These are phyloP conservation scores for Neofusicoccum cordaticola DNA, from an alignment of 2,329 filamentous ascomycete genomes.

Conservation along the genomic window DNA sequence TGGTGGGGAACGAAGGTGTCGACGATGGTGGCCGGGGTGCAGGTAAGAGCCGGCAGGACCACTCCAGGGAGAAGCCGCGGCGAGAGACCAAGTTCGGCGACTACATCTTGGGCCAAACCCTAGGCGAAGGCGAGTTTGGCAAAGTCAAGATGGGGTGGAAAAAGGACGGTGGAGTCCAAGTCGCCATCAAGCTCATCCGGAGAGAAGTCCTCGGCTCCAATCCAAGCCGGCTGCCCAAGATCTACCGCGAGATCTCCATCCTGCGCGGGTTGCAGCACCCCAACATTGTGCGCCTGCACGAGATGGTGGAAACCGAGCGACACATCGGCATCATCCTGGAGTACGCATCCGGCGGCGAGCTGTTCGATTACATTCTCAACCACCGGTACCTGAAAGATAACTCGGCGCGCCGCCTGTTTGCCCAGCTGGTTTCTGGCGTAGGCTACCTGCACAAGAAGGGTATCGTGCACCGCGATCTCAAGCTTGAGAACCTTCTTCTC, in stretches of 20 bases:
- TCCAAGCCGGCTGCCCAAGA: conserved; percentile 86
- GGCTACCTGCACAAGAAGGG: conserved; percentile 98
- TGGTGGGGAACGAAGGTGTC: conserved; percentile 51
- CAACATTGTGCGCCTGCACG: conserved; percentile 94
- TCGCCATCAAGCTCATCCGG: conserved; percentile 96
- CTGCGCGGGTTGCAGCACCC: conserved; percentile 84
- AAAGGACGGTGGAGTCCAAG: conserved; percentile 84
- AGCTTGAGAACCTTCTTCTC: conserved; percentile 90
- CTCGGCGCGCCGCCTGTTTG: conserved; percentile 84
- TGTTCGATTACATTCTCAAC: conserved; percentile 97
- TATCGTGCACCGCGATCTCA: conserved; percentile 95
- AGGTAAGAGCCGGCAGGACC: conserved; percentile 56
- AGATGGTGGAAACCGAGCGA: conserved; percentile 96
- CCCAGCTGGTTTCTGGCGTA: conserved; percentile 92
- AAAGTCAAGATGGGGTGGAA: conserved; percentile 99
- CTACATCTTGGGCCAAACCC: conserved; percentile 91
- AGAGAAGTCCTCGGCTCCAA: conserved; percentile 87
- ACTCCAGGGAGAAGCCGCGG: conserved; percentile 51
- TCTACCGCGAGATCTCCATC: conserved; percentile 94
- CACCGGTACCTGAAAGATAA: conserved; percentile 95
- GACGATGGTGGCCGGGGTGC: conserved; percentile 45
- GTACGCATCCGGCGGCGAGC: conserved; percentile 93
- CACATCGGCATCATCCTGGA: conserved; percentile 98
- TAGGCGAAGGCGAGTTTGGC: conserved; percentile 96
- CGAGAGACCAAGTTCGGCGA: conserved; percentile 92